Evolutionary conservation across 108 stramenopile genomes (phyloP).

Genomic region (Cyclostephanos invisitatus): DNA sequence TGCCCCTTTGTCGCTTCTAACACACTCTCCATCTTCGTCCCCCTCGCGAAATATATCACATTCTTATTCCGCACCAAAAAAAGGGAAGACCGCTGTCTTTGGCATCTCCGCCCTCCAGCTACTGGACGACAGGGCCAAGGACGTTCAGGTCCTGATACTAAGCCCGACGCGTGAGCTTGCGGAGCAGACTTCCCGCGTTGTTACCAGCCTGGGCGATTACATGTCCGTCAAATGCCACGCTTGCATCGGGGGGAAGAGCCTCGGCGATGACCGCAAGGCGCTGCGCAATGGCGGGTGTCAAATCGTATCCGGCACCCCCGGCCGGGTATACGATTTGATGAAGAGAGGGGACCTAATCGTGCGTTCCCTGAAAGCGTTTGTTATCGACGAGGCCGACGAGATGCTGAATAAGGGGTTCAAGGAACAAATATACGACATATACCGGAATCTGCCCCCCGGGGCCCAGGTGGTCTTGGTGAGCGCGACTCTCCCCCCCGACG

Average conservation of each 20-base stretch:
- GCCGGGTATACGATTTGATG: conserved; percentile 99
- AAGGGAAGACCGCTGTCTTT: conserved; percentile 87
- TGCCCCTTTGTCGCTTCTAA: too few species aligned
- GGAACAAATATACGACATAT: conserved; percentile 99
- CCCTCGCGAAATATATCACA: too few species aligned
- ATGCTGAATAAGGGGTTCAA: conserved; percentile 99
- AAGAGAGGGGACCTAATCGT: too few species aligned
- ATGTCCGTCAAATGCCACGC: conserved; percentile 97
- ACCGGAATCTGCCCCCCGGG: conserved; percentile 99
- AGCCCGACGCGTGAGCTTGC: conserved; percentile 98
- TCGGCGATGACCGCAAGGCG: conserved; percentile 92
- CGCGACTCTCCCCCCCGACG: conserved; percentile 99
- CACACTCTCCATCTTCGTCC: too few species aligned
- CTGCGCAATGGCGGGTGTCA: conserved; percentile 90
- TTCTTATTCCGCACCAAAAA: too few species aligned
- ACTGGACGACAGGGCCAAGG: conserved; percentile 72
- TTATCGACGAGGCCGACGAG: conserved; percentile 99
- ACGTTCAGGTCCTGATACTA: conserved; percentile 92
- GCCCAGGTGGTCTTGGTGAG: conserved; percentile 98
- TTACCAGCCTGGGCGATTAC: conserved; percentile 92
- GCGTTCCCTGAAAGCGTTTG: too few species aligned
- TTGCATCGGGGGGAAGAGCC: conserved; percentile 96
- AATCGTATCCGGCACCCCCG: conserved; percentile 98
- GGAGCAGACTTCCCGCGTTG: conserved; percentile 96
- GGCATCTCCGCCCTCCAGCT: conserved; percentile 92